Evolutionary conservation across 352 stramenopile genomes (phyloP), one percentile per base, ranked within the genome.

Genomic region (Globisporangium spinosum): DNA sequence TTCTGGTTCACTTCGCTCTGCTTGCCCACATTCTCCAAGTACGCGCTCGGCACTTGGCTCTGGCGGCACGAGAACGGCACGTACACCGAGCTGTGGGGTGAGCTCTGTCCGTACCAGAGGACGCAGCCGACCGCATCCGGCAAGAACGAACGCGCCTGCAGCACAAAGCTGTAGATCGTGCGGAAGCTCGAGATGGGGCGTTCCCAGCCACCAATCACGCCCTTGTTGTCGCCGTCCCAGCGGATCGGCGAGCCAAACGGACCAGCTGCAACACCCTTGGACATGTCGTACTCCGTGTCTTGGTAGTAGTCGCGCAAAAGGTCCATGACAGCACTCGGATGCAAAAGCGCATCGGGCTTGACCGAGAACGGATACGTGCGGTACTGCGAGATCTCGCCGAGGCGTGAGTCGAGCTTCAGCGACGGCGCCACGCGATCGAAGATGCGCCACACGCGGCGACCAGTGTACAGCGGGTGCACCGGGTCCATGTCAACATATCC

Each of bases 311-410:
- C 85, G 10, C 89, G 82, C 59, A 94, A 69, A 2, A 96, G 73
- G 22, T 74, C 67, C 72, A 94, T 89, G 20, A 97, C 74, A 56
- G 87, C 76, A 40, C 83, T 72, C 7, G 85, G 58, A 20, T 76
- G 74, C 15, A 98, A 68, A 0, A 43, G 62, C 32, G 58, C 43
- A 58, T 98, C 92, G 0, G 93, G 87, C 47, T 84, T 82, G 7
- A 97, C 74, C 1, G 87, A 97, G 68, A 98, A 98, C n/a, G 91
- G 91, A 61, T 97, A 97, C 17, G 76, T 93, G 2, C 69, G 68
- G 64, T 91, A 95, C 67, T 89, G 73, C 12, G 82, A 86, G 62
- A 91, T 80, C 49, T 73, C 80, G 0, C 85, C 83, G 25, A 85
- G 70, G 6, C 80, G 80, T 56, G 89, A 66, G 32, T 94, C 79